Evolutionary conservation across 306 rosid species (phyloP), one percentile per base, ranked within the genome.

Genomic region (Crataegus laevigata): DNA sequence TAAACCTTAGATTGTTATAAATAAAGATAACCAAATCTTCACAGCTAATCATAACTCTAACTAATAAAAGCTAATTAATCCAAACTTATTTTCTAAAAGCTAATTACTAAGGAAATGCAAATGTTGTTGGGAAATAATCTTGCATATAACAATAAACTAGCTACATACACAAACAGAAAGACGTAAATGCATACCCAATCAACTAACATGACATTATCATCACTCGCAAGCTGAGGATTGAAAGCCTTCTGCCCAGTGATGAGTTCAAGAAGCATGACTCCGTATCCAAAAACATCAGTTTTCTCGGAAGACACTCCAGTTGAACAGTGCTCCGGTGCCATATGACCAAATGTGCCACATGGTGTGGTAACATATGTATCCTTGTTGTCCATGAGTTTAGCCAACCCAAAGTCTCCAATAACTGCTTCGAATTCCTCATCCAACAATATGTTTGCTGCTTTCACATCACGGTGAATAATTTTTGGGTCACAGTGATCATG

Each of bases 401-500:
- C 97, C 70, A 91, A 80, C 70, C 98, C 97, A 75, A 94, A 94
- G 62, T 90, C 97, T 77, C 98, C 98, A 45, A 94, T 92, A 63
- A 94, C 97, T 25, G 97, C 97, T 86, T 89, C 98, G 38, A 86
- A 94, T 77, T 94, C 96, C 78, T 94, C 96, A 61, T 94, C 98
- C 81, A 94, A 87, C 79, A 94, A 83, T 79, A 91, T 94, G 50
- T 91, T 94, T 43, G 98, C 97, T 55, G 98, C 97, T 82, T 94
- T 94, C 61, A 94, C 97, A 84, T 91, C 96, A 78, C 96, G 93
- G 72, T 91, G 98, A 82, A 94, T 90, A 72, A 94, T 94, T 87
- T 90, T 91, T 14, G 98, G 97, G 83, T 91, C 90, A 94, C 96
- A 94, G 77, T 94, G 96, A 84, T 94, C 97, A 75, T 94, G 99